A percentile compares a stretch with the other conserved stretches of the same genome.
phyloP scores from a whole-genome alignment of 2,329 filamentous ascomycete species.

The Waltergamsia citrina region DNA sequence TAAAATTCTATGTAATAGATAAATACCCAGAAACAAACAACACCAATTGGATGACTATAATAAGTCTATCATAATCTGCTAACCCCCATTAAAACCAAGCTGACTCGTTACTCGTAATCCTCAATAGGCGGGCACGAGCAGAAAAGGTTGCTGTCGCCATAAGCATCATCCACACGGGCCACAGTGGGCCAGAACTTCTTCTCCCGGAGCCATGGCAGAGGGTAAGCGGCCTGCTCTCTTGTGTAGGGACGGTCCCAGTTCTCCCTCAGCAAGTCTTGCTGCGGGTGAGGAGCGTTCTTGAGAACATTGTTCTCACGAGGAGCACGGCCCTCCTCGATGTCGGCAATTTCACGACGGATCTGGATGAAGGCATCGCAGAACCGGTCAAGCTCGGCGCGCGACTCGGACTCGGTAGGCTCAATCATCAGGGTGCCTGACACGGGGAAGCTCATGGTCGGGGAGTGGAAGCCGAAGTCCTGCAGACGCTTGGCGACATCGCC shows the following conservation, averaged over 20 bases:
- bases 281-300: constrained; percentile 81
- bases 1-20: no score
- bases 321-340: constrained; percentile 69
- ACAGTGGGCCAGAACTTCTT: constrained; percentile 98
- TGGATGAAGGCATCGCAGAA: constrained; percentile 85
- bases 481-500: constrained; percentile 95
- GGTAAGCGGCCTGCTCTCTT: constrained; percentile 78
- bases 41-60: no score
- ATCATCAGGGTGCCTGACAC: constrained; percentile 96
- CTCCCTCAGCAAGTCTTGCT: constrained; percentile 65
- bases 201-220: constrained; percentile 70
- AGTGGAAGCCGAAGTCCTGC: constrained; percentile 96
- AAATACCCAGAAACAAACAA: no score
- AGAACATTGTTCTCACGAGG: constrained; percentile 73
- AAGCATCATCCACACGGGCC: constrained; percentile 81
- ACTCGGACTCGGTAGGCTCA: constrained; percentile 91
- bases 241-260: constrained; percentile 75
- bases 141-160: constrained; percentile 87
- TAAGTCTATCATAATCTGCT: no score
- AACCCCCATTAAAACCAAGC: no score
- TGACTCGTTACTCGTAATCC: no score
- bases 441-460: constrained; percentile 94
- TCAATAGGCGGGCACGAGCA: constrained; percentile 88
- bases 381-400: constrained; percentile 83
- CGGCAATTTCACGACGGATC: constrained; percentile 73